Base-by-base conservation (phyloP, 2,329 filamentous ascomycete genomes). In the Microcyclospora tardicrescens region DNA sequence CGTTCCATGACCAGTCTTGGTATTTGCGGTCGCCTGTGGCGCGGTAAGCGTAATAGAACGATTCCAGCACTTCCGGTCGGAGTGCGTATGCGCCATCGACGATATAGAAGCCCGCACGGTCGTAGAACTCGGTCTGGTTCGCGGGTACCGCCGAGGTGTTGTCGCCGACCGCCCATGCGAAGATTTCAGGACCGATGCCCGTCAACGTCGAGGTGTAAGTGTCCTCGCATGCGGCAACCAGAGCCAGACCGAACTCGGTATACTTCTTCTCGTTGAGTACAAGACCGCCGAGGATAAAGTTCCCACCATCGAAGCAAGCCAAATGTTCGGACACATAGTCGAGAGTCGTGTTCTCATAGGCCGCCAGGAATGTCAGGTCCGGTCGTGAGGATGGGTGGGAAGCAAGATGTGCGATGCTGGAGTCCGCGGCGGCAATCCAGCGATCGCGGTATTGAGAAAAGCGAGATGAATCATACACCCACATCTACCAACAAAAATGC, bases 41-140 rank as follows among this genome's bases (percentile, higher is more conserved):
- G 36, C 84, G 77, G 65, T 83, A 93, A 2, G 85, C 83, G 59
- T 93, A 91, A 68, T 93, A 93, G 59, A 79, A 79, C 48, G 76
- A 81, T 64, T 93, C 85, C 28, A 93, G 71, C 3, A 86, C 83
- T 61, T 93, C 85, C 0, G 5, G 84, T 82, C 85, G 73, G 19
- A 91, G 69, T 10, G 79, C 64, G 59, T 93, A 93, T 6, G 59
- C 53, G 0, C 62, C 51, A 33, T 65, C 62, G 0, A 61, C 68
- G 54, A 84, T 77, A 61, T 77, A 91, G 65, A 83, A 91, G 4
- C 84, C 84, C 1, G 65, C 43, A 62, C 53, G 75, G 2, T 71
- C 53, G 60, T 80, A 91, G 46, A 93, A 84, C 0, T 56, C 66
- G 0, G 60, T 39, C 40, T 68, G 64, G 36, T 53, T 51, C 0